These are phyloP conservation scores for Botrytis paeoniae DNA, from an alignment of 2,329 filamentous ascomycete genomes.

Conservation along the genomic window DNA sequence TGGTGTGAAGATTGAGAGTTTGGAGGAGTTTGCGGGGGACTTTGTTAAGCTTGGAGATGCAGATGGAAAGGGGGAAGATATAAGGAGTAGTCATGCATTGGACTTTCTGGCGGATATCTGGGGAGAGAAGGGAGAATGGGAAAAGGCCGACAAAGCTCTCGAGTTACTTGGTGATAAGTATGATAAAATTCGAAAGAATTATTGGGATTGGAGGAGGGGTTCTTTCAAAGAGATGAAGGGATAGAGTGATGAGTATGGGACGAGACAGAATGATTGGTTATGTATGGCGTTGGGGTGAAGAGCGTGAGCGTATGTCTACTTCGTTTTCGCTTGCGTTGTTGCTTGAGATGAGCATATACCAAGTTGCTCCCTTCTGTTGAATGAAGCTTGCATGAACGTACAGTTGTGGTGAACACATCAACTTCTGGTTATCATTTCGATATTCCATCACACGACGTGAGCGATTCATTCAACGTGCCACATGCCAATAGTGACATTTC, in stretches of 20 bases:
- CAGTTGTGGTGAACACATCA: not conserved
- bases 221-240: slow-evolving; percentile 23
- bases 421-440: not conserved
- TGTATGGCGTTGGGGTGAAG: not conserved
- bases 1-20: slow-evolving; percentile 47
- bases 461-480: not conserved
- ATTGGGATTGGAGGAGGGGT: slow-evolving; percentile 75
- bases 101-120: slow-evolving; percentile 70
- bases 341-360: not conserved
- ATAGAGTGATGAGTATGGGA: not conserved
- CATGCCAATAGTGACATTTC: not conserved
- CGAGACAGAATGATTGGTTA: not conserved
- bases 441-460: slow-evolving; percentile 1
- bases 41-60: slow-evolving; percentile 49
- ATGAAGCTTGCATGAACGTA: not conserved
- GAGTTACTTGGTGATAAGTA: slow-evolving; percentile 76
- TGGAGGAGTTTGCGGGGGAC: slow-evolving; percentile 49
- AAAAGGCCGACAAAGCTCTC: slow-evolving; percentile 67
- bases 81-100: slow-evolving; percentile 63
- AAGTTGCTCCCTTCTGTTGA: not conserved
- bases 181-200: slow-evolving; percentile 86
- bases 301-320: not conserved
- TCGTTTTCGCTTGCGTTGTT: not conserved
- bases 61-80: slow-evolving; percentile 44
- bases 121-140: slow-evolving; percentile 51